A percentile compares a stretch with the other conserved stretches of the same genome.
phyloP scores from a whole-genome alignment of 805 yeast genomes.

The Ogataea philodendri region DNA sequence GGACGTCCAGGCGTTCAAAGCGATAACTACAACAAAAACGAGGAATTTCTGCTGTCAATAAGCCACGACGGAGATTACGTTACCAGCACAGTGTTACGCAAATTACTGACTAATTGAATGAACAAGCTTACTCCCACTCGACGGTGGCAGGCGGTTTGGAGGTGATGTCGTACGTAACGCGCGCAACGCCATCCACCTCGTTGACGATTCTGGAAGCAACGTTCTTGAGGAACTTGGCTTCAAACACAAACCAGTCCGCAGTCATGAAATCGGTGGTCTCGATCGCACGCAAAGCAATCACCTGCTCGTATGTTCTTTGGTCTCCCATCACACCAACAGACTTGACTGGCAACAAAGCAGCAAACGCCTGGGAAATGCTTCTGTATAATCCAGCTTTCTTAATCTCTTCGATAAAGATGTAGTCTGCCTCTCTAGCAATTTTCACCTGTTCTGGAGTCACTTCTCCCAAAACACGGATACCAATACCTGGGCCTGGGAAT shows the following conservation, averaged over 20 bases:
- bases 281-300: constrained; percentile 96
- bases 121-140: constrained; percentile 87
- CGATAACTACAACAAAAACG: constrained; percentile 35
- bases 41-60: constrained; percentile 51
- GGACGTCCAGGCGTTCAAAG: constrained; percentile 45
- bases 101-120: constrained; percentile 4
- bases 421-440: constrained; percentile 97
- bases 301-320: constrained; percentile 98
- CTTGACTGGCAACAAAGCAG: constrained; percentile 93
- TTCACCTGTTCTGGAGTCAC: constrained; percentile 90
- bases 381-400: constrained; percentile 88
- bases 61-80: constrained; percentile 67
- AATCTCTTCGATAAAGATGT: constrained; percentile 94
- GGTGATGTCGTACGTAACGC: constrained; percentile 98
- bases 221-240: constrained; percentile 83
- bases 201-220: constrained; percentile 96
- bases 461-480: constrained; percentile 96
- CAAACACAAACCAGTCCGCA: constrained; percentile 98
- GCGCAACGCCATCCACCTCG: constrained; percentile 98
- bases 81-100: constrained; percentile 48
- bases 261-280: constrained; percentile 99
- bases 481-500: constrained; percentile 99
- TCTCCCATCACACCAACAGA: constrained; percentile 99
- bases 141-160: constrained; percentile 99
- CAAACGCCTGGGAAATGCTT: constrained; percentile 96